Base-by-base conservation (phyloP, 2,329 filamentous ascomycete genomes). In the Cladophialophora exuberans region DNA sequence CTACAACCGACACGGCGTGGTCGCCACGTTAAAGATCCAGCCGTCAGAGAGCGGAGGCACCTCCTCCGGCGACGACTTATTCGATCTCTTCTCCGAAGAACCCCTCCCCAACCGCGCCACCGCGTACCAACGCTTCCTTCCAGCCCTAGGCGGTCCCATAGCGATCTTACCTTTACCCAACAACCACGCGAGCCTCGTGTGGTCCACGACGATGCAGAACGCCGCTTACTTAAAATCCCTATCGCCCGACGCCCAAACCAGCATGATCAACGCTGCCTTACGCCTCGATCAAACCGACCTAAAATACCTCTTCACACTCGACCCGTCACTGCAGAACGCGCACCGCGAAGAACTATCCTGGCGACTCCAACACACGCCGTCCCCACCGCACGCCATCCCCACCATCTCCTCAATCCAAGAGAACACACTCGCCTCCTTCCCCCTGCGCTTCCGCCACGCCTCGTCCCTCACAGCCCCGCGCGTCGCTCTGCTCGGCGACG, bases 41-140 rank as follows among this genome's bases (percentile, higher is more conserved):
- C 82, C 41, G 70, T 71, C 54, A 15, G 45, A 43, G 42, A 41
- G 25, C 18, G 52, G 13, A 41, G 41, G 15, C 38, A 6, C 51
- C 20, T 22, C 31, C 4, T n/a, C 47, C 7, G 26, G 33, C 2
- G 31, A 22, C 74, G n/a, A n/a, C n/a, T n/a, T n/a, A n/a, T 78
- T 76, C 28, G 79, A 79, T 23, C 74, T 78, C 13, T 52, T 55
- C 43, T 39, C 52, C 13, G 45, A 43, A 10, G 35, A 55, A 10
- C 54, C 64, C 25, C 39, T 66, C 6, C 69, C 69, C 56, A 62
- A 64, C 51, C 60, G 58, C 35, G 61, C 61, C 33, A 90, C 87
- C 44, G 94, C 94, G 22, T 99, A 96, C 71, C 94, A 99, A 74
- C 85, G 94, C 51, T 99, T 99, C 76, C 79, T 99, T 11, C 94